Conservation (phyloP, 2,329 filamentous ascomycete genomes). For the Rhytidhysteron rufulum region DNA sequence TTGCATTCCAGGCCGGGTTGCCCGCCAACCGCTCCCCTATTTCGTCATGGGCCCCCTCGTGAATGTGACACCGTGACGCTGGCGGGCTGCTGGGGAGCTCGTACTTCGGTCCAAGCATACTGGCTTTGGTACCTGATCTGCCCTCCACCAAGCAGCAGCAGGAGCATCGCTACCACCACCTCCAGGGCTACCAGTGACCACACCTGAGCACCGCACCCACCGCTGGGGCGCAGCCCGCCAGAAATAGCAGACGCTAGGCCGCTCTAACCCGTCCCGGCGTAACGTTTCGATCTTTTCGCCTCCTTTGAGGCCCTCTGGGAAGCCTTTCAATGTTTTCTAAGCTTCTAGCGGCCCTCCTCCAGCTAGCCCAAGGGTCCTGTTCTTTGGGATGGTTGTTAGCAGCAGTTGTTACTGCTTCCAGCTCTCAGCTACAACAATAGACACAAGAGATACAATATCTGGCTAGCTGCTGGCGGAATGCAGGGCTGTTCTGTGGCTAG, state of each 20-base stretch:
- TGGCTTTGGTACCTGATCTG: conserved; percentile 19
- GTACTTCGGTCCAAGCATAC: conserved; percentile 24
- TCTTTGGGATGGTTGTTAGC: too few relatives aligned
- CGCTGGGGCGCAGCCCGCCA: conserved; percentile 27
- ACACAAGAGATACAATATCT: too few relatives aligned
- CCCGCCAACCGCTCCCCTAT: conserved; percentile 16
- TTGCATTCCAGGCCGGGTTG: conserved; percentile 6
- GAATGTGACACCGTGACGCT: conserved; percentile 13
- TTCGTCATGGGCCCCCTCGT: conserved; percentile 24
- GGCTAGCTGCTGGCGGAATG: conserved; percentile 11
- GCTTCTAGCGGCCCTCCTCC: too few relatives aligned
- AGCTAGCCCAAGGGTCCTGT: too few relatives aligned
- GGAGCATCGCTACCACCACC: too few relatives aligned
- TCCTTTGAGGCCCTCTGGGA: conserved; percentile 7
- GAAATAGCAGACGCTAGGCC: conserved; percentile 31
- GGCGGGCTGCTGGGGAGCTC: conserved; percentile 12
- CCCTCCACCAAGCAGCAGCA: too few relatives aligned
- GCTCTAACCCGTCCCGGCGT: conserved; percentile 8
- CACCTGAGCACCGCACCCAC: too few relatives aligned
- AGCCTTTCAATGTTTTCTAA: too few relatives aligned
- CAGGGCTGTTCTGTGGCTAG: conserved; percentile 8
- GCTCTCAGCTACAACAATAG: too few relatives aligned
- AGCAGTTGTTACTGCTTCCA: too few relatives aligned
- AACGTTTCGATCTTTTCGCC: conserved; percentile 8
- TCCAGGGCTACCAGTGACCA: too few relatives aligned